Conservation (phyloP, 139 green algal genomes). For the Micractinium sp. region DNA sequence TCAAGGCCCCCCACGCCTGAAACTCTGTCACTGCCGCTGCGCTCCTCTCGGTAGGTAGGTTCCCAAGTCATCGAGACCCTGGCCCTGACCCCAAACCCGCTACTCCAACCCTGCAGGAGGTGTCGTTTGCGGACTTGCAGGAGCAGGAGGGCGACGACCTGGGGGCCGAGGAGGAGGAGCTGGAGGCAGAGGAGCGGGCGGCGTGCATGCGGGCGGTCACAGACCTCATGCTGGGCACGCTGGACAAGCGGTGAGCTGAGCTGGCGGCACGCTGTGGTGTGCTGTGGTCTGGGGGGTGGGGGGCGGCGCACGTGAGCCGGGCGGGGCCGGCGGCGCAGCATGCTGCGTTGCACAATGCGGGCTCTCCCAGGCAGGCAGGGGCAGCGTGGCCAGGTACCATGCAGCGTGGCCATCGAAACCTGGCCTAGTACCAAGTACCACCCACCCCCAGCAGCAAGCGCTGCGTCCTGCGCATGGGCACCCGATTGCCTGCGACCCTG, state of each 20-base stretch:
- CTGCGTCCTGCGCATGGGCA: no score
- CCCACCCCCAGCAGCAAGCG: not conserved
- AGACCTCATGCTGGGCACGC: conserved; percentile 22
- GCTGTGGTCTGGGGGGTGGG: not conserved
- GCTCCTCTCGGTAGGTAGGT: no score
- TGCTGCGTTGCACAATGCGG: no score
- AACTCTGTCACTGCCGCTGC: no score
- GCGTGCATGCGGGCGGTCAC: conserved; percentile 7
- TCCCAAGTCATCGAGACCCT: no score
- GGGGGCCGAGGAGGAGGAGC: not conserved
- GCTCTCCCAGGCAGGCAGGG: no score
- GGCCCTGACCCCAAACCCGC: no score
- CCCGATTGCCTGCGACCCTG: not conserved
- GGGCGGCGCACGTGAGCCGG: not conserved
- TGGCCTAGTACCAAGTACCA: no score
- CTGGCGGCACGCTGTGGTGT: not conserved
- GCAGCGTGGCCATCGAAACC: no score
- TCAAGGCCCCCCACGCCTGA: no score
- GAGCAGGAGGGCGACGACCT: not conserved
- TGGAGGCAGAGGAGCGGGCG: not conserved
- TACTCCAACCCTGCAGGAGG: not conserved
- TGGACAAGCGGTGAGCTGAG: conserved; percentile 20
- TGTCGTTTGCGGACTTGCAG: not conserved
- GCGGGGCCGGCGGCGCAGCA: no score
- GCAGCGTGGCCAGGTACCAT: no score